Evolutionary conservation across 306 rosid genomes (phyloP).

Genomic region (Cyclanthera cordifolia): DNA sequence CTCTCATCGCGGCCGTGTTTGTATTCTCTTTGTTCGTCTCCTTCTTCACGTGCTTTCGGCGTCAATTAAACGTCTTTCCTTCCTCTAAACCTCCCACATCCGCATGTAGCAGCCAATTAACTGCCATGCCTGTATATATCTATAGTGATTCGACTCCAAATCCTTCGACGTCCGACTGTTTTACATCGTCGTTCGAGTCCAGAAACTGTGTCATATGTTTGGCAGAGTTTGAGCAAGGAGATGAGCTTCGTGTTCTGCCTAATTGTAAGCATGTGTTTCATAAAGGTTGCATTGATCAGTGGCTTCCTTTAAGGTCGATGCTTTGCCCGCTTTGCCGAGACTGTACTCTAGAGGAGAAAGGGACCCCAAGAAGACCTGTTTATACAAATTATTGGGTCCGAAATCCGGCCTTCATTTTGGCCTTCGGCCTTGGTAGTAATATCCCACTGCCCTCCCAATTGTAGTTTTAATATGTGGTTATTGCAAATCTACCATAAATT

Average conservation of each 20-base stretch:
- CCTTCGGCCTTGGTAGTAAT: conserved; percentile 2
- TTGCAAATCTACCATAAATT: background rate
- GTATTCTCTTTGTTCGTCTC: conserved; percentile 3
- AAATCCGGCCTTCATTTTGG: background rate
- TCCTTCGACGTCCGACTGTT: background rate
- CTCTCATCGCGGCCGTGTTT: background rate
- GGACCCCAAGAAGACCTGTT: background rate
- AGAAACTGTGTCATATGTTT: conserved; percentile 9
- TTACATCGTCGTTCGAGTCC: background rate
- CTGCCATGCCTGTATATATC: background rate
- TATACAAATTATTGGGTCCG: background rate
- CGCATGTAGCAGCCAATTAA: background rate
- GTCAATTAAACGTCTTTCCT: background rate
- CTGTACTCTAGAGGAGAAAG: background rate
- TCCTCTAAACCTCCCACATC: background rate
- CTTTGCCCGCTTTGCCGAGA: conserved; percentile 9
- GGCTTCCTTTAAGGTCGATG: conserved; percentile 8
- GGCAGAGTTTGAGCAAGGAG: conserved; percentile 6
- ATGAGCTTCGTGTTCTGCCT: background rate
- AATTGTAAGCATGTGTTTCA: conserved; percentile 8
- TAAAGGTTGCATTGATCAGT: conserved; percentile 11
- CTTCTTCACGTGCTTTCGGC: conserved; percentile 5
- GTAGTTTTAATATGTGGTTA: background rate
- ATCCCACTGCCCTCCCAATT: conserved; percentile 2
- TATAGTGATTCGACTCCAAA: background rate